Evolutionary conservation across 768 basidiomycete genomes (phyloP).

Genomic region (Tremella mesenterica): DNA sequence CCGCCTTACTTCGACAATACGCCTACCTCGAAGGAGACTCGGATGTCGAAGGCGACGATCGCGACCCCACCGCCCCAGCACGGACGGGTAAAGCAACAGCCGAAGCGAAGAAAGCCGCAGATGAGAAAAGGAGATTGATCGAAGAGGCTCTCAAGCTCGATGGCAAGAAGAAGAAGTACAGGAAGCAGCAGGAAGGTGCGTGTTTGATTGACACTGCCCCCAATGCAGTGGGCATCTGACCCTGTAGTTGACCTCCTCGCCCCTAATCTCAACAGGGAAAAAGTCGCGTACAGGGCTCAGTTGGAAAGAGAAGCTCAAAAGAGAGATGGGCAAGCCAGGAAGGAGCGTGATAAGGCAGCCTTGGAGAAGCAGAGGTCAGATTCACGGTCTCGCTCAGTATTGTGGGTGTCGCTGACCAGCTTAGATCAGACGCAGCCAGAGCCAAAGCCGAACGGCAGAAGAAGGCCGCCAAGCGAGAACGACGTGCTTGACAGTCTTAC

Average conservation of each 20-base stretch:
- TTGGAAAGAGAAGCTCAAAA: constrained; percentile 37
- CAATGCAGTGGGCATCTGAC: background rate
- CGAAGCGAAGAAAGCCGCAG: constrained; percentile 37
- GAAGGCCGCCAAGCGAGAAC: constrained; percentile 42
- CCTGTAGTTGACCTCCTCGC: constrained; percentile 39
- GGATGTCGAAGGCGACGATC: constrained; percentile 1
- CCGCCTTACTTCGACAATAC: constrained; percentile 38
- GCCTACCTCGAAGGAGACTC: constrained; percentile 38
- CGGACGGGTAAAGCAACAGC: constrained; percentile 9
- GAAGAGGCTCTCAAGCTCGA: constrained; percentile 38
- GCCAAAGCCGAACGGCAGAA: constrained; percentile 44
- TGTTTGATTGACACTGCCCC: background rate
- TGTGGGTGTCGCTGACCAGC: background rate
- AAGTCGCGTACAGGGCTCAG: constrained; percentile 32
- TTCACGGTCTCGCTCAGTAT: background rate
- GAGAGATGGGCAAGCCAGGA: constrained; percentile 23
- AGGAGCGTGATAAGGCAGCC: constrained; percentile 38
- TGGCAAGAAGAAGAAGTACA: constrained; percentile 40
- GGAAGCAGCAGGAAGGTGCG: constrained; percentile 38
- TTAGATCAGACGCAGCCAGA: constrained; percentile 39
- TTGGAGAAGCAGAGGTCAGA: constrained; percentile 42
- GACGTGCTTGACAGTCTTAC: constrained; percentile 21
- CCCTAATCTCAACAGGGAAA: constrained; percentile 41
- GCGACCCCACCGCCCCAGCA: constrained; percentile 24
- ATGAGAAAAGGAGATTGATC: constrained; percentile 32